Evolutionary conservation across 768 basidiomycete species (phyloP), one percentile per base, ranked within the genome.

Genomic region (Phlegmacium glaucopus): DNA sequence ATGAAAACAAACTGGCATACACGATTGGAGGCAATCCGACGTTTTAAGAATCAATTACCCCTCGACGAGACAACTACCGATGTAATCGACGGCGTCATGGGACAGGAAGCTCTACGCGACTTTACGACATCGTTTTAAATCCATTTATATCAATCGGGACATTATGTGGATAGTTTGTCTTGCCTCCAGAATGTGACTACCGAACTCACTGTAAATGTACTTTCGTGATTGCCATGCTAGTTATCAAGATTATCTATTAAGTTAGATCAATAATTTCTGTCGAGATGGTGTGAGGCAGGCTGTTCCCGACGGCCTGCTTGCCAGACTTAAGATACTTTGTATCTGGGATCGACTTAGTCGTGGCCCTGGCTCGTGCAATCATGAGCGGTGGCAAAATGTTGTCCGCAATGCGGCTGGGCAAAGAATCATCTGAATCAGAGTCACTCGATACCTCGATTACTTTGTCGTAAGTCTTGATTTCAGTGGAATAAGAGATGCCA

Each of bases 1-100:
- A 81, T 90, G 57, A 84, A 82, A 62, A 94, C 92, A 3, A 94
- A 93, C 58, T 97, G 94, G 94, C 78, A 89, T 54, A 72, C 76
- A 39, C 80, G 94, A 42, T 62, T 94, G 54, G 82, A 89, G 57
- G 76, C 84, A 1, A 92, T 97, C 58, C 80, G 84, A 50, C 78
- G 86, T 43, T 87, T 91, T 65, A 72, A 69, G 57, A 72, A 57
- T 13, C 74, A 75, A 53, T 47, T 71, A 26, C 61, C 62, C 17
- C 61, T 52, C 30, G 59, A 51, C 11, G 64, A 59, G 41, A 60
- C 47, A 41, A 57, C 30, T 47, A 45, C 17, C 18, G 49, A 47
- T 43, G 29, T 39, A 22, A 40, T 44, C 27, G 73, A 74, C 25
- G 77, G 71, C 8, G 64, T 80, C n/a, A 75, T 80, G 61, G 68